phyloP scores from a whole-genome alignment of 2,329 filamentous ascomycete genomes.

The Neofusicoccum laricinum region DNA sequence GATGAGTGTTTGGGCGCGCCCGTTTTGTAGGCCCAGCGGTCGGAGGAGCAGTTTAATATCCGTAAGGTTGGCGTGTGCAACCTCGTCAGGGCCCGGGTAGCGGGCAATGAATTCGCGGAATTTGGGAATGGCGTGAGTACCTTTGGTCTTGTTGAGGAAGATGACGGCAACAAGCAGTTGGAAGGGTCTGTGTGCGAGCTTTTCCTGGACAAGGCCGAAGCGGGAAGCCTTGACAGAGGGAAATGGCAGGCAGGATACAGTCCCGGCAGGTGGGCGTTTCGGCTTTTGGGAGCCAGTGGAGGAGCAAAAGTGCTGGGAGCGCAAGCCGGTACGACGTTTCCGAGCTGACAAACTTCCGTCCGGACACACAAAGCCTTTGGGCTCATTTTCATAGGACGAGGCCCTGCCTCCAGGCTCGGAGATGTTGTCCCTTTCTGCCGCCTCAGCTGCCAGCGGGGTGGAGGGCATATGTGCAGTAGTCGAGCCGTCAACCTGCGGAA shows the following conservation, averaged over 20 bases:
- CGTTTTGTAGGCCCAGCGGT: constrained; percentile 29
- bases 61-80: constrained; percentile 45
- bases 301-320: not conserved
- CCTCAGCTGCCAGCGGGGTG: not conserved
- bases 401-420: not conserved
- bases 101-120: constrained; percentile 65
- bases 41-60: constrained; percentile 25
- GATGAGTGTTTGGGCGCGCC: constrained; percentile 65
- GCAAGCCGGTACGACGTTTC: not conserved
- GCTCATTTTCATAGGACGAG: constrained; percentile 5
- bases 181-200: constrained; percentile 71
- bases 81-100: constrained; percentile 64
- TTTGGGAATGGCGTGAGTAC: constrained; percentile 69
- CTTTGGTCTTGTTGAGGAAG: constrained; percentile 79
- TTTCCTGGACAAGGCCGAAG: constrained; percentile 85
- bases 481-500: not conserved
- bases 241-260: constrained; percentile 14
- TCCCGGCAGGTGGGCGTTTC: not conserved
- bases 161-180: constrained; percentile 77
- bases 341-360: constrained; percentile 2
- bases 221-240: not conserved
- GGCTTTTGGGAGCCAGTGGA: not conserved
- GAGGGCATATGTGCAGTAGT: not conserved
- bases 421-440: not conserved
- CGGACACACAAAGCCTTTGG: not conserved